phyloP scores from a whole-genome alignment of 2,329 filamentous ascomycete genomes.

The Neonectria punicea region DNA sequence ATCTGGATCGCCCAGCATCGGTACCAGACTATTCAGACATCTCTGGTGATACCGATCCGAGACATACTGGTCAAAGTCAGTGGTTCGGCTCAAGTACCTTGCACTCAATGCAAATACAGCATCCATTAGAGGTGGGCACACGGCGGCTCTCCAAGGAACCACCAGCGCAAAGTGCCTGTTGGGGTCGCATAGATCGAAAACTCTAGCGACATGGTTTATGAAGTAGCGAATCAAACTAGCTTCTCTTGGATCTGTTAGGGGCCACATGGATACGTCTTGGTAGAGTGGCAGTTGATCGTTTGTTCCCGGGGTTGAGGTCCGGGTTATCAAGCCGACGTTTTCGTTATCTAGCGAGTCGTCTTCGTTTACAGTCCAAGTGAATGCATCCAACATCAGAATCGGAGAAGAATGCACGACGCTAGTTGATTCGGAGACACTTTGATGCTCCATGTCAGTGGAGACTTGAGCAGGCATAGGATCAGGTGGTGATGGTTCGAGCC shows the following conservation, averaged over 20 bases:
- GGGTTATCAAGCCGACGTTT: not conserved
- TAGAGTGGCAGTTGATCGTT: constrained; percentile 1
- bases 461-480: not conserved
- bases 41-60: no score
- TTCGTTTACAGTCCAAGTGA: not conserved
- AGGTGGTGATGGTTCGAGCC: no score
- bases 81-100: no score
- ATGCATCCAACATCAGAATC: not conserved
- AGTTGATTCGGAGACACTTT: not conserved
- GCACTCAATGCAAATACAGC: no score
- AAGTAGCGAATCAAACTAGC: constrained; percentile 13
- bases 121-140: no score
- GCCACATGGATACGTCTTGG: constrained; percentile 15
- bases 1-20: no score
- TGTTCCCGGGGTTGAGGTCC: not conserved
- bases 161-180: constrained; percentile 15
- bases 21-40: no score
- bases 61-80: no score
- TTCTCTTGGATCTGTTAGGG: constrained; percentile 8
- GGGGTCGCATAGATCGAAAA: constrained; percentile 22
- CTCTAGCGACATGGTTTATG: constrained; percentile 13
- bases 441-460: not conserved
- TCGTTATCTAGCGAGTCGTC: not conserved
- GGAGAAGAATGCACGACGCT: not conserved
- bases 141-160: constrained; percentile 34